Percentiles rank a stretch among this genome's conserved stretches.
Conservation (phyloP, 352 stramenopile genomes). For the Pythium chondricola region DNA sequence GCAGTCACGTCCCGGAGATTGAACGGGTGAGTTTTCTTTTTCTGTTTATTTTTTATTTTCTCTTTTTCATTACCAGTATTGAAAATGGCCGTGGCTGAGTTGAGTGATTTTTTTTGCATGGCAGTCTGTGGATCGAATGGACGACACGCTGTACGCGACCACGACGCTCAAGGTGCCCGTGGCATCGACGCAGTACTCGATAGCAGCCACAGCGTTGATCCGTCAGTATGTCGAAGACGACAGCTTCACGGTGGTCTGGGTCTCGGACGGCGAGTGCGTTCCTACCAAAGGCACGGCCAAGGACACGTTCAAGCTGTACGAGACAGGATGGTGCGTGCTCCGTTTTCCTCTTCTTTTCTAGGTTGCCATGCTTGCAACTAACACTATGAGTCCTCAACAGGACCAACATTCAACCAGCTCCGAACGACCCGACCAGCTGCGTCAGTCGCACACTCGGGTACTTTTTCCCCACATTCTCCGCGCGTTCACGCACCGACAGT, state of each 20-base stretch:
- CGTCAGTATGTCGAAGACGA: conserved; percentile 11
- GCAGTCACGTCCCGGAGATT: conserved; percentile 6
- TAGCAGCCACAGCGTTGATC: conserved; percentile 9
- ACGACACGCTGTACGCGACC: conserved; percentile 23
- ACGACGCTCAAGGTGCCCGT: conserved; percentile 12
- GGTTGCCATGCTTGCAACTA: neutral
- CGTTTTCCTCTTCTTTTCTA: neutral
- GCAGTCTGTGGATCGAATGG: conserved; percentile 18
- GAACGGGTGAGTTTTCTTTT: conserved; percentile 7
- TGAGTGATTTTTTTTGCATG: conserved; percentile 1
- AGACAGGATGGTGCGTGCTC: conserved; percentile 35
- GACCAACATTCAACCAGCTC: conserved; percentile 12
- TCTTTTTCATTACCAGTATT: neutral
- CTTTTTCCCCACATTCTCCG: conserved; percentile 16
- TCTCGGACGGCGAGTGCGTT: conserved; percentile 30
- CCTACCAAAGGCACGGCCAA: conserved; percentile 18
- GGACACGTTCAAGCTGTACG: conserved; percentile 27
- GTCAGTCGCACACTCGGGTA: conserved; percentile 12
- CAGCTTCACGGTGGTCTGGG: conserved; percentile 21
- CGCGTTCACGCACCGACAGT: conserved; percentile 1
- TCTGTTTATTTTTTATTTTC: neutral
- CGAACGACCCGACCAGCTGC: conserved; percentile 12
- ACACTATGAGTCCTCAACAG: too few species aligned
- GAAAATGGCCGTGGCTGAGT: neutral
- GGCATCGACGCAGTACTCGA: conserved; percentile 1